Evolutionary conservation across 2,329 filamentous ascomycete species (phyloP), one percentile per base, ranked within the genome.

Genomic region (Nigrospora oryzae): DNA sequence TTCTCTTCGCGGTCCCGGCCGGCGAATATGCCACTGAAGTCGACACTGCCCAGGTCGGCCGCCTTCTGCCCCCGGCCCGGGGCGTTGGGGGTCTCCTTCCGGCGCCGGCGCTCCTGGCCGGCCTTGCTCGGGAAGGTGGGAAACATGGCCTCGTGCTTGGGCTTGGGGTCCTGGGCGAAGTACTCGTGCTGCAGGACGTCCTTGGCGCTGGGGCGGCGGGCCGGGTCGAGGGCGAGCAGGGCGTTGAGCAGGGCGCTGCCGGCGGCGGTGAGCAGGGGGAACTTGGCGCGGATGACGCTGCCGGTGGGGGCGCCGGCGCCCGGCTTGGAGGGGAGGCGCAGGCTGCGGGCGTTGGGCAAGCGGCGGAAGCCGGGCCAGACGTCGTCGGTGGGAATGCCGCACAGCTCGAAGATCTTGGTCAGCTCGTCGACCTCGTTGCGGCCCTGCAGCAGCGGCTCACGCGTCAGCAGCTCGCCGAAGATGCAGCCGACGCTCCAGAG

Each of bases 401-500:
- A 90, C 46, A 97, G 79, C 54, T 84, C 82, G 63, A 98, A 95
- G 61, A 96, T 94, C 64, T 83, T 84, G 43, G 83, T 81, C 12
- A 97, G 73, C 61, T 96, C 83, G 59, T 95, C 89, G 46, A 95
- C 89, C 67, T 98, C 93, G 65, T 95, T 96, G 59, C 83, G 85
- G 41, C 90, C 91, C 56, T 89, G 88, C 1, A 98, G 72, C 2
- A 97, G 63, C 0, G 91, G 89, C 50, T 90, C 83, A 50, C 88
- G 85, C 33, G 81, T 83, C 16, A 97, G 73, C 4, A 98, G 76
- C 68, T 98, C 93, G 49, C 84, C 91, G 60, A 98, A 95, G 58
- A 98, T 89, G 67, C 93, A 97, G 12, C 93, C 93, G 4, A 97
- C 71, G 65, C 86, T 94, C 93, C 93, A 98, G 76, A 97, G 86